Conservation (phyloP, 2,329 filamentous ascomycete species). For the Neoascochyta sp. region DNA sequence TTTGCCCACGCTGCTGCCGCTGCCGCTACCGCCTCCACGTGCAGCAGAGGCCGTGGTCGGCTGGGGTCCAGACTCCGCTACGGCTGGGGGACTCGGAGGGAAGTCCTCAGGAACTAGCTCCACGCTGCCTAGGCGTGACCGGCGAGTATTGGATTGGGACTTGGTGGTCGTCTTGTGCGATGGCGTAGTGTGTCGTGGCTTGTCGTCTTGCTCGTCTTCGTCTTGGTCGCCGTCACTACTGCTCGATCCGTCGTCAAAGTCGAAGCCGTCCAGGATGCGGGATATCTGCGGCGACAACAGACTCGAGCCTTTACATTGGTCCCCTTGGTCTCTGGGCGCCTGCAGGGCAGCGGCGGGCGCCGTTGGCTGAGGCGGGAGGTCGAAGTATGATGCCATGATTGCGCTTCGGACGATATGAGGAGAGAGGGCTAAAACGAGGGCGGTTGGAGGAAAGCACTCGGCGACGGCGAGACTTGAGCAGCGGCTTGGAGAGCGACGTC, state of each 20-base stretch:
- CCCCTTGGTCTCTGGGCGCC: slow-evolving; percentile 13
- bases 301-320: slow-evolving; percentile 14
- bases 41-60: no score
- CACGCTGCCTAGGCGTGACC: slow-evolving; percentile 8
- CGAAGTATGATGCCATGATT: slow-evolving; percentile 37
- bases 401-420: no score
- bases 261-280: slow-evolving; percentile 27
- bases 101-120: slow-evolving; percentile 5
- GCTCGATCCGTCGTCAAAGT: slow-evolving; percentile 25
- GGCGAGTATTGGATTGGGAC: slow-evolving; percentile 4
- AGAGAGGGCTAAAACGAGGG: no score
- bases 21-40: no score
- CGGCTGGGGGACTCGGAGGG: slow-evolving; percentile 10
- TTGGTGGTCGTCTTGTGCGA: slow-evolving; percentile 7
- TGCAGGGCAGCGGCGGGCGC: slow-evolving; percentile 9
- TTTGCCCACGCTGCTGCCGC: no score
- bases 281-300: slow-evolving; percentile 30
- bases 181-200: no score
- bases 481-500: no score
- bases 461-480: no score
- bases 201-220: slow-evolving; percentile 8
- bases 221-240: slow-evolving; percentile 15
- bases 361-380: slow-evolving; percentile 20
- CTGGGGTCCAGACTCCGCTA: no score
- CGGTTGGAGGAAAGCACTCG: no score